Percentiles rank a stretch among this genome's conserved stretches.
Conservation (phyloP, 805 yeast genomes). For the Teunomyces stri region DNA sequence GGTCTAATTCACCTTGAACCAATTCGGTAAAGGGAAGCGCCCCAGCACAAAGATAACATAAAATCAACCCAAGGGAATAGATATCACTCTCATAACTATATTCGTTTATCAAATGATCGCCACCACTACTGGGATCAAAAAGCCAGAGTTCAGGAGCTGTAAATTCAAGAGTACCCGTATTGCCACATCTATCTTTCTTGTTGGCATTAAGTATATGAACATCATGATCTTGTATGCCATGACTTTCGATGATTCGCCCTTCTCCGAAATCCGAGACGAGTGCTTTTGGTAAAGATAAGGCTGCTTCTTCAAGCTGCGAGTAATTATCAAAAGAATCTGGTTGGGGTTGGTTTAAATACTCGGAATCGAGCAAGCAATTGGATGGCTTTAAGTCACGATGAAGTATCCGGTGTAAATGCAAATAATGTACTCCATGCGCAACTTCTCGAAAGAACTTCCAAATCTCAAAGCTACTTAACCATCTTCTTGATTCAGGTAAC, state of each 20-base stretch:
- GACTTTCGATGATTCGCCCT: conserved; percentile 68
- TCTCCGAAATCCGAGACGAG: conserved; percentile 90
- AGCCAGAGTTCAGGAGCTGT: conserved; percentile 80
- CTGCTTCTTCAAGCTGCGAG: conserved; percentile 13
- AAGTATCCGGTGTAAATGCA: conserved; percentile 73
- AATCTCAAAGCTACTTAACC: conserved; percentile 61
- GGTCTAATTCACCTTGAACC: conserved; percentile 23
- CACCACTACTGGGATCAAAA: conserved; percentile 23
- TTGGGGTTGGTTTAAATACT: conserved; percentile 14
- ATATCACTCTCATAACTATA: conserved; percentile 75
- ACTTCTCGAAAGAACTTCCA: conserved; percentile 66
- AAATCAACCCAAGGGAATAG: conserved; percentile 81
- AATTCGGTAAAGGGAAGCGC: conserved; percentile 51
- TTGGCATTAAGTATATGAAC: not conserved
- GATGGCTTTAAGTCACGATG: conserved; percentile 91
- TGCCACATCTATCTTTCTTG: conserved; percentile 64
- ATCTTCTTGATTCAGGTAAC: conserved; percentile 8
- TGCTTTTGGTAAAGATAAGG: conserved; percentile 54
- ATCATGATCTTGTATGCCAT: conserved; percentile 7
- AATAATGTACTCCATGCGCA: conserved; percentile 63
- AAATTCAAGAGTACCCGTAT: conserved; percentile 85
- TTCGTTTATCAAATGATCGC: conserved; percentile 42
- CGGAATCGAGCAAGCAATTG: conserved; percentile 63
- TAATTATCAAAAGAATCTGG: not conserved
- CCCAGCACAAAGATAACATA: conserved; percentile 72